phyloP scores from a whole-genome alignment of 495 filamentous ascomycete genomes.

The Emericellopsis terricola region DNA sequence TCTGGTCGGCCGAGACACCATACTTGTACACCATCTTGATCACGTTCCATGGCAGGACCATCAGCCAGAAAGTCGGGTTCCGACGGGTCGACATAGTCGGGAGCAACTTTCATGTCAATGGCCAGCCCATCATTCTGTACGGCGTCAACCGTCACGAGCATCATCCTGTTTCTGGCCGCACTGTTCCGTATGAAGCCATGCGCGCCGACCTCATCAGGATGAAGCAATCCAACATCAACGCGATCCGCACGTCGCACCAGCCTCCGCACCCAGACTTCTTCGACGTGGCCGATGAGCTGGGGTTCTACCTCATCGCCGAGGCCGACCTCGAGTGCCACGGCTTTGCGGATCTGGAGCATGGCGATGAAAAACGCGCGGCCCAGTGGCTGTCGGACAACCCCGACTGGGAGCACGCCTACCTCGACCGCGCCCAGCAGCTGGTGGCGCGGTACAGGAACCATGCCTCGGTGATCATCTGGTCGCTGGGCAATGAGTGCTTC shows the following conservation, averaged over 20 bases:
- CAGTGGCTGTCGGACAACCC: conserved; percentile 43
- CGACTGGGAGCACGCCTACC: conserved; percentile 41
- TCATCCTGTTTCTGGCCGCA: conserved; percentile 38
- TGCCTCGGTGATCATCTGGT: conserved; percentile 50
- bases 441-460: conserved; percentile 50
- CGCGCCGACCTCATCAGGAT: conserved; percentile 39
- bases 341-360: conserved; percentile 22
- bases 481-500: conserved; percentile 50
- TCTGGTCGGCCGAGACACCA: conserved; percentile 57
- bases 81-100: conserved; percentile 35
- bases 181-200: conserved; percentile 38
- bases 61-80: conserved; percentile 40
- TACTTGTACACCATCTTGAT: conserved; percentile 37
- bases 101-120: conserved; percentile 43
- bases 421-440: conserved; percentile 45
- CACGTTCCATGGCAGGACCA: conserved; percentile 16
- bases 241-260: conserved; percentile 46
- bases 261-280: conserved; percentile 41
- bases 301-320: conserved; percentile 20
- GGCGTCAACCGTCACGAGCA: conserved; percentile 55
- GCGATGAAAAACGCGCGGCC: too few species aligned
- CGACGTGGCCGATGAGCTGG: conserved; percentile 45
- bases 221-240: conserved; percentile 52
- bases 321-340: conserved; percentile 57
- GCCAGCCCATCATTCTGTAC: conserved; percentile 36